These are phyloP conservation scores for Termitomyces sp. DNA, from an alignment of 768 basidiomycete species.

Conservation along the genomic window DNA sequence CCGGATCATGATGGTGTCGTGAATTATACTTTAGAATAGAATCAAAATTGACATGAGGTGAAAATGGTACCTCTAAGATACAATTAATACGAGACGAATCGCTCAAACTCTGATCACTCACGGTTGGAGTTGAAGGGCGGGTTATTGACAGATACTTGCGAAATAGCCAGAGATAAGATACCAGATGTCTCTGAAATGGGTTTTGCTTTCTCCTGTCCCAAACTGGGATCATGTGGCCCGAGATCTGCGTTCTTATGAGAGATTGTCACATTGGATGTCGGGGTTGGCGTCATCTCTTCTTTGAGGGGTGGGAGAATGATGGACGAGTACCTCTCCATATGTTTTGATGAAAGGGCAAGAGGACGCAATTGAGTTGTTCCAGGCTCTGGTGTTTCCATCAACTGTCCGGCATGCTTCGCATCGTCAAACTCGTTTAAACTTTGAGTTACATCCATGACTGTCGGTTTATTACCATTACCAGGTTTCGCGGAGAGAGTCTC, in stretches of 20 bases:
- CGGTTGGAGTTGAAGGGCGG: background rate
- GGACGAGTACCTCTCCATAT: conserved; percentile 54
- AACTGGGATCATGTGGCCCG: background rate
- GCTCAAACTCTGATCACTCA: conserved; percentile 5
- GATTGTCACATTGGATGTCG: conserved; percentile 51
- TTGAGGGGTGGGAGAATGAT: conserved; percentile 58
- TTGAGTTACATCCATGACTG: conserved; percentile 78
- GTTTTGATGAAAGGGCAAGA: conserved; percentile 13
- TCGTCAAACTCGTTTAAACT: conserved; percentile 34
- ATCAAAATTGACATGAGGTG: conserved; percentile 46
- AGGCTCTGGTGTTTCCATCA: background rate
- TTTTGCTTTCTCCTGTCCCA: background rate
- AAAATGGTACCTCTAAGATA: conserved; percentile 30
- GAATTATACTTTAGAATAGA: conserved; percentile 31
- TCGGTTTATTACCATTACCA: conserved; percentile 62
- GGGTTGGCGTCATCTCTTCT: conserved; percentile 60
- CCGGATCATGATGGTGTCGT: conserved; percentile 17
- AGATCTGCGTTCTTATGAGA: conserved; percentile 24
- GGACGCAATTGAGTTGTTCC: conserved; percentile 14
- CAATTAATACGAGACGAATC: background rate
- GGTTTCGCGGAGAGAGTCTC: conserved; percentile 34
- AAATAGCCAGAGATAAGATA: conserved; percentile 2
- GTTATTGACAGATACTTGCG: background rate
- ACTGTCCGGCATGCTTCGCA: background rate
- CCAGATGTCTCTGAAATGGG: background rate